These are phyloP conservation scores for Quambalaria eucalypti DNA, from an alignment of 1,284 basidiomycete species.

Conservation along the genomic window DNA sequence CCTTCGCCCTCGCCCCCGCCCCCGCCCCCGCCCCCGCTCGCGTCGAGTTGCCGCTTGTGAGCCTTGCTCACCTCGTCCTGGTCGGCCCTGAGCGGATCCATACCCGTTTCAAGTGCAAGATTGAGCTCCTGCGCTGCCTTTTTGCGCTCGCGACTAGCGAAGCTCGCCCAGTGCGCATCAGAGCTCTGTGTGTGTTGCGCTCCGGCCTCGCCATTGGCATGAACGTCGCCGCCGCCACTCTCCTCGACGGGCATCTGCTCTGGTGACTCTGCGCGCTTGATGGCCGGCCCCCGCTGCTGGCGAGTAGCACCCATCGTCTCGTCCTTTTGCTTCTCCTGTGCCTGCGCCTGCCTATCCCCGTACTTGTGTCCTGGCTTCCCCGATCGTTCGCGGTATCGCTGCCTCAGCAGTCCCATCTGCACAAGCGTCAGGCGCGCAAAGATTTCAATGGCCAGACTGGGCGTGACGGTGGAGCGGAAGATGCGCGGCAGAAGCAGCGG, in stretches of 20 bases:
- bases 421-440: constrained; percentile 18
- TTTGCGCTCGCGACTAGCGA: neutral
- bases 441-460: constrained; percentile 19
- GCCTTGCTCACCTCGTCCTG: neutral
- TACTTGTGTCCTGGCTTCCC: neutral
- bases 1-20: no score
- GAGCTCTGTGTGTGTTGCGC: neutral
- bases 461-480: constrained; percentile 29
- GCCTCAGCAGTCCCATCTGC: constrained; percentile 22
- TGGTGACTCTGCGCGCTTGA: neutral
- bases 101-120: neutral
- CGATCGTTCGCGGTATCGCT: constrained; percentile 6
- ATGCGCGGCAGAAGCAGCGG: constrained; percentile 30
- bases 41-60: no score
- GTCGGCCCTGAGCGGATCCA: neutral
- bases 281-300: neutral
- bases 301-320: neutral
- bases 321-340: neutral
- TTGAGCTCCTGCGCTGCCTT: neutral
- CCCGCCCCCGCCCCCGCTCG: no score
- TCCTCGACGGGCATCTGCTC: neutral
- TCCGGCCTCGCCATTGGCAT: neutral
- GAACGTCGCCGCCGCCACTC: neutral
- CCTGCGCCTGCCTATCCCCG: neutral
- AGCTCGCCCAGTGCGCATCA: neutral